These are phyloP conservation scores for Collybiopsis confluens DNA, from an alignment of 768 basidiomycete genomes.

Conservation along the genomic window DNA sequence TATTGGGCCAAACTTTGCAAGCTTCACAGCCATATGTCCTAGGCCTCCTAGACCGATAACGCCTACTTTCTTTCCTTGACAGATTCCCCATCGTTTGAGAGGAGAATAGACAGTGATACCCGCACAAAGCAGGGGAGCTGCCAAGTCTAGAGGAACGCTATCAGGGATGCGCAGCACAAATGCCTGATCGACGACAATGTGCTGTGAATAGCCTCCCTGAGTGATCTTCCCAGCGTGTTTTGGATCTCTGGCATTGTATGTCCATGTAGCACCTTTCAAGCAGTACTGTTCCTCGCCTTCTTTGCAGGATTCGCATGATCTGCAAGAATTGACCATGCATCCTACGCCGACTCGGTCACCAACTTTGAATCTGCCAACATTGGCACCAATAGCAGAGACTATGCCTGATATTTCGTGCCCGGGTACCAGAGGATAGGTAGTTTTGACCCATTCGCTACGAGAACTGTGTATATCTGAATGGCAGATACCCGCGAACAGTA, in stretches of 20 bases:
- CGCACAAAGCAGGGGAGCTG: constrained; percentile 62
- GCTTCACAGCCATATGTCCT: constrained; percentile 19
- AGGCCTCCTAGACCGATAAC: constrained; percentile 65
- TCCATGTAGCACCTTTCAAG: constrained; percentile 12
- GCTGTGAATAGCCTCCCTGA: constrained; percentile 46
- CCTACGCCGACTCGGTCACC: constrained; percentile 55
- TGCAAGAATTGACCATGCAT: constrained; percentile 50
- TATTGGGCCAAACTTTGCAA: constrained; percentile 5
- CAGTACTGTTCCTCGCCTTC: constrained; percentile 51
- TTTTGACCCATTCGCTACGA: constrained; percentile 31
- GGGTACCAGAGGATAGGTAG: constrained; percentile 28
- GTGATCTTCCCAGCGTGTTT: constrained; percentile 36
- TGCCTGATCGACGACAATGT: constrained; percentile 41
- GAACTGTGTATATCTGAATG: constrained; percentile 47
- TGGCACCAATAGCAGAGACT: constrained; percentile 47
- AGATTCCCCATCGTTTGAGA: constrained; percentile 41
- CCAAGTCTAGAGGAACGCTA: constrained; percentile 42
- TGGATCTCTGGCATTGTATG: constrained; percentile 39
- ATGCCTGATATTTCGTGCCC: constrained; percentile 57
- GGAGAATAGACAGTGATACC: constrained; percentile 65
- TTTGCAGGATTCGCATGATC: constrained; percentile 44
- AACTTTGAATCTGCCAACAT: constrained; percentile 50
- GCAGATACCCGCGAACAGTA: constrained; percentile 50
- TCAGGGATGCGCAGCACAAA: constrained; percentile 62
- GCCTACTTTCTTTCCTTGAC: constrained; percentile 62